Evolutionary conservation across 768 basidiomycete genomes (phyloP), one percentile per base, ranked within the genome.

Genomic region (Boletus subcaerulescens): DNA sequence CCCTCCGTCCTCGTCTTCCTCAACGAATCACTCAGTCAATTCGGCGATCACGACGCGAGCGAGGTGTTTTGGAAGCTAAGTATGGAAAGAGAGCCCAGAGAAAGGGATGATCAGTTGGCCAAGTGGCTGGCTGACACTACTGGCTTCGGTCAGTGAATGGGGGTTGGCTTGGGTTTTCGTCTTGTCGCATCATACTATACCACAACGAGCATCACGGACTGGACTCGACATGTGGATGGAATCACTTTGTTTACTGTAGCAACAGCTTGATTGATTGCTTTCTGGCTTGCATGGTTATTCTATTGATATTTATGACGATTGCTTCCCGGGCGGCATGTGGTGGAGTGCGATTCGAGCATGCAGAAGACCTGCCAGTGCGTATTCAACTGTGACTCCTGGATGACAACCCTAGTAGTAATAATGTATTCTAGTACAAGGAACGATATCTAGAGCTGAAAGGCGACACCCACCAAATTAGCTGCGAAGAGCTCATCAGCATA

Each of bases 41-140:
- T 70, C 59, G 67, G 62, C 11, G 66, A 69, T 56, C 63, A 69
- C 50, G 73, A 75, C 35, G 57, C 62, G 10, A 62, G 65, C 43
- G 68, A 75, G 44, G 49, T 67, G 24, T 64, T 74, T 46, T 84
- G 81, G 71, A 72, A 77, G 47, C 59, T 81, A 24, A 80, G 78
- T 52, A 53, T 81, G 44, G 71, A 74, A 48, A 63, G 80, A n/a
- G 82, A 84, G 57, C 82, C 82, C 10, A 70, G 79, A 36, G 83
- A 84, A 62, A 73, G 70, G 44, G 82, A 83, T 43, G 79, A 81
- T 54, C 75, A 70, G 61, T 70, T 81, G 66, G 75, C 73, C 41
- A 70, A 68, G 49, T 62, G 73, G 58, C 54, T 76, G 53, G 67
- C 71, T 18, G 75, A 76, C 32, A 75, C 72, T 35, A 29, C 29